Conservation (phyloP, 2,329 filamentous ascomycete genomes). For the Fusarium tricinctum region DNA sequence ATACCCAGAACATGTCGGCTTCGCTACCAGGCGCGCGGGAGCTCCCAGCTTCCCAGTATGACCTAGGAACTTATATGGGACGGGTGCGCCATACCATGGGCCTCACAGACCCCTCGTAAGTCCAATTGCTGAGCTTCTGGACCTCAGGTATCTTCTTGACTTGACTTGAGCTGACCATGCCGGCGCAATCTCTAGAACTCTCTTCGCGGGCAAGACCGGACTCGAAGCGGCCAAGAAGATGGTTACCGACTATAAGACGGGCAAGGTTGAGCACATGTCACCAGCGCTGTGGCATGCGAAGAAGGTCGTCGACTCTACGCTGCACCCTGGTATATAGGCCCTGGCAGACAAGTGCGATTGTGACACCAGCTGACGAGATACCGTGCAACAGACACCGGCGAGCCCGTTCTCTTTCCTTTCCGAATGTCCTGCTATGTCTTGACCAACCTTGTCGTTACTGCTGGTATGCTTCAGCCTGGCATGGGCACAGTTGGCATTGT, state of each 20-base stretch:
- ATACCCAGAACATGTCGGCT: slow-evolving; percentile 67
- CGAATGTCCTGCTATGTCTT: slow-evolving; percentile 97
- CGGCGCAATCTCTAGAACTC: slow-evolving; percentile 72
- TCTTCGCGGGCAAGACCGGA: slow-evolving; percentile 82
- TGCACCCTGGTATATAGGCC: slow-evolving; percentile 83
- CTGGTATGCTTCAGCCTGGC: slow-evolving; percentile 94
- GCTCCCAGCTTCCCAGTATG: slow-evolving; percentile 91
- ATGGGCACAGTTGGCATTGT: slow-evolving; percentile 86
- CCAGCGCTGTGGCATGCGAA: slow-evolving; percentile 94
- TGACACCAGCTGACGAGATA: slow-evolving; percentile 30
- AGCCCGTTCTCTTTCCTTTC: slow-evolving; percentile 93
- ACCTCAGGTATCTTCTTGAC: not conserved
- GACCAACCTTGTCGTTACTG: slow-evolving; percentile 94
- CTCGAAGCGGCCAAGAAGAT: slow-evolving; percentile 89
- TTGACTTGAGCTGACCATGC: slow-evolving; percentile 22
- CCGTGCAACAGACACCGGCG: slow-evolving; percentile 80
- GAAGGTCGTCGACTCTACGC: slow-evolving; percentile 95
- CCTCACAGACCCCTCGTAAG: slow-evolving; percentile 96
- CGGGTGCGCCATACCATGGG: slow-evolving; percentile 90
- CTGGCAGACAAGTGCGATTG: not conserved
- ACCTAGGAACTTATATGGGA: slow-evolving; percentile 94
- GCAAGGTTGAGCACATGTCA: slow-evolving; percentile 83
- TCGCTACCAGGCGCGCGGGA: slow-evolving; percentile 79
- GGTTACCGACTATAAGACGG: slow-evolving; percentile 88
- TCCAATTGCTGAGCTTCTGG: slow-evolving; percentile 29